Evolutionary conservation across 371 early-diverging fungal species (phyloP), one percentile per base, ranked within the genome.

Genomic region (Circinella minor): DNA sequence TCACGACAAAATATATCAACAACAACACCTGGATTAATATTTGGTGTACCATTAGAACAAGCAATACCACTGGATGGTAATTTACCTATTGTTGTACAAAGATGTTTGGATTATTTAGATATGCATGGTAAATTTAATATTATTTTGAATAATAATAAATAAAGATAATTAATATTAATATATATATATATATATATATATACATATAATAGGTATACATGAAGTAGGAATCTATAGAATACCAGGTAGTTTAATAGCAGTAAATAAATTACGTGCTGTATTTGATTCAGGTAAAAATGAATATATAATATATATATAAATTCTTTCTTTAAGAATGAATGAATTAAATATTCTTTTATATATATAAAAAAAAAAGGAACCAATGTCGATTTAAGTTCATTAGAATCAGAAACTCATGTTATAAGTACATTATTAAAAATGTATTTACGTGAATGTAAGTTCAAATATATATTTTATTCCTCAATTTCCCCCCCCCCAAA

Each of bases 351-450:
- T n/a, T n/a, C n/a, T n/a, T n/a, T n/a, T n/a, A n/a, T n/a, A n/a
- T n/a, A n/a, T n/a, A n/a, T n/a, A n/a, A n/a, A n/a, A n/a, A n/a
- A n/a, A n/a, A n/a, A 14, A 62, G 48, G 49, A 13, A 17, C 43
- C 36, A 57, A 61, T 59, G 46, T 46, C 13, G 59, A 57, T 51
- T 48, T 65, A 48, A 17, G 18, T 15, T 48, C 46, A 37, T 13
- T 71, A 3, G 74, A 73, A 17, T 81, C 90, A 49, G 94, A 94
- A 69, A 89, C 92, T 1, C 94, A 95, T 71, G 93, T 89, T 17
- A 91, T 94, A 15, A 88, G 93, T n/a, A 88, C 94, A 3, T 75
- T 95, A 27, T 80, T 95, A n/a, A 95, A 94, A 70, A 86, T 92
- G 70, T 95, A 89, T 71, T 73, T 95, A 34, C 82, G 95, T 54